Evolutionary conservation across 495 filamentous ascomycete genomes (phyloP), one percentile per base, ranked within the genome.

Genomic region (Aspergillus conjunctus): DNA sequence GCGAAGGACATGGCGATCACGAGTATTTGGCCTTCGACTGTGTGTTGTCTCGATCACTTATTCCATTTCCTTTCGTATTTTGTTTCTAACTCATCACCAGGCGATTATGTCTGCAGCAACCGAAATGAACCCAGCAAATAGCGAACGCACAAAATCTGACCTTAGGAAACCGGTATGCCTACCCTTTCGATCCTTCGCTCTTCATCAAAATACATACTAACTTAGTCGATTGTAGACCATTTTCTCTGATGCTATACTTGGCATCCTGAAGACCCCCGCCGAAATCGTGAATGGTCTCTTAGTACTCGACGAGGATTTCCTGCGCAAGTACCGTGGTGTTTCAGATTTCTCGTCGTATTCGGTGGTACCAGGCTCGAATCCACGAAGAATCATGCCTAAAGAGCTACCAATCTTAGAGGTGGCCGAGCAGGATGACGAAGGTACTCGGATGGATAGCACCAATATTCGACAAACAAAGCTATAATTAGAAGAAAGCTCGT

Each of bases 371-470:
- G 91, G 90, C 0, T 66, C 83, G 0, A 70, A 43, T 0, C 91
- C 91, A 0, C 73, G 91, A 22, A 76, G 91, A 43, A 94, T 95
- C 50, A 93, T 95, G 91, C 91, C 91, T 0, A 77, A 69, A 0
- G 67, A 80, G 58, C 79, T 95, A 62, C 91, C 91, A 1, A 81
- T 88, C 49, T 63, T 95, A 55, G 82, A 79, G 34, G 90, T 95
- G 15, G 82, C 76, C 20, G 91, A 95, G 77, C 91, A 96, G 71
- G 87, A 87, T 60, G 91, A 95, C 63, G 90, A 95, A 69, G 91
- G 91, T 5, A 79, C 77, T 68, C 81, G 84, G 60, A 81, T 86
- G 69, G 89, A 94, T 73, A 93, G 89, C 70, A 75, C 67, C 1
- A 68, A 74, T 52, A 17, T 69, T 17, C 56, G 68, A 18, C 56